These are phyloP conservation scores for Lolium multiflorum DNA, from an alignment of 176 grass and related monocot species.

Conservation along the genomic window DNA sequence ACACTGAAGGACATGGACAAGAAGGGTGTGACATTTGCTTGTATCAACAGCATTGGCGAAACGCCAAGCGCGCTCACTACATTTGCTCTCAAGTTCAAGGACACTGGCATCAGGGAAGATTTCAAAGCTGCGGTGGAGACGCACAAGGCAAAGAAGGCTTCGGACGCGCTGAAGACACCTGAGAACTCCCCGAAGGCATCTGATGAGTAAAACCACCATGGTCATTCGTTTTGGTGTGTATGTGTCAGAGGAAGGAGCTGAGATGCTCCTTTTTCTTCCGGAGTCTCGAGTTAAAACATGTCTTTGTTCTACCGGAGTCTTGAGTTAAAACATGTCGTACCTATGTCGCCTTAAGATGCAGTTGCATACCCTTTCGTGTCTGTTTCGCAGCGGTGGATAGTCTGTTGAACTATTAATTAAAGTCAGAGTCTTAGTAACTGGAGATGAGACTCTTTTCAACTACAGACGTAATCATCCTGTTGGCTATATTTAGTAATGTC, in stretches of 20 bases:
- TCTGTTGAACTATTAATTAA: constrained; percentile 34
- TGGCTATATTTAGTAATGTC: not conserved
- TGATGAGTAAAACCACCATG: constrained; percentile 36
- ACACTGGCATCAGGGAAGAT: constrained; percentile 69
- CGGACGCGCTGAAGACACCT: constrained; percentile 31
- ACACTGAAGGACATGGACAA: constrained; percentile 95
- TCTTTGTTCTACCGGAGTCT: constrained; percentile 26
- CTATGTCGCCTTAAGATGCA: constrained; percentile 24
- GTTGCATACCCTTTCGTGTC: constrained; percentile 32
- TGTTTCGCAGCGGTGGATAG: constrained; percentile 42
- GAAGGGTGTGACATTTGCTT: constrained; percentile 89
- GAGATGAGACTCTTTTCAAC: constrained; percentile 29
- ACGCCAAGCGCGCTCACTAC: constrained; percentile 57
- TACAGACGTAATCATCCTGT: not conserved
- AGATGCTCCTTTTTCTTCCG: constrained; percentile 29
- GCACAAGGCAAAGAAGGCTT: constrained; percentile 53
- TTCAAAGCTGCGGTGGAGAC: constrained; percentile 57
- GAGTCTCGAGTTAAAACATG: constrained; percentile 16
- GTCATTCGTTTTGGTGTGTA: not conserved
- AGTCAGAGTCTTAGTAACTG: constrained; percentile 43
- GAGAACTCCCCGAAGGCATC: constrained; percentile 54
- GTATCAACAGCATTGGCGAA: constrained; percentile 79
- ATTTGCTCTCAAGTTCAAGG: constrained; percentile 95
- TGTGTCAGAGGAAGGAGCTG: constrained; percentile 15
- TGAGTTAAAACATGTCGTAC: constrained; percentile 31